Conservation (phyloP, 176 grass and related monocot species). For the Ensete ventricosum region DNA sequence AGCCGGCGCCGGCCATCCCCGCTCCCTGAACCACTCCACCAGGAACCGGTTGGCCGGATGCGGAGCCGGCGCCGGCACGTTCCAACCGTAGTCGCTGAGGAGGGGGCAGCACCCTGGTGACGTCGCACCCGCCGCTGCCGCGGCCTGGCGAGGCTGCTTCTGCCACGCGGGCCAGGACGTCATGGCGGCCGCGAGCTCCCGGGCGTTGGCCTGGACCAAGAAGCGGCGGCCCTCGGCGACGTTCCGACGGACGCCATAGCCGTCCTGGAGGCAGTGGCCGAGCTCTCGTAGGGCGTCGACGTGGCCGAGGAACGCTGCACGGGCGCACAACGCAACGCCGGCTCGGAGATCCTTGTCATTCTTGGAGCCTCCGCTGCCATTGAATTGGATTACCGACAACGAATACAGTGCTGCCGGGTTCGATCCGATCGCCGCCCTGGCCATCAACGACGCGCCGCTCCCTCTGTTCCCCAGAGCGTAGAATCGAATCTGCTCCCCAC, state of each 20-base stretch:
- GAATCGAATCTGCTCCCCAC: conserved; percentile 37
- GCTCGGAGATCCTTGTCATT: conserved; percentile 42
- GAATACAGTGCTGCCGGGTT: conserved; percentile 50
- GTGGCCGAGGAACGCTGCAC: conserved; percentile 52
- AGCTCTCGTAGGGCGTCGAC: conserved; percentile 59
- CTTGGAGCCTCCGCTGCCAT: conserved; percentile 53
- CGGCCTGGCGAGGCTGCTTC: neutral
- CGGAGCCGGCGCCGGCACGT: neutral
- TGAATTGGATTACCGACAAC: conserved; percentile 59
- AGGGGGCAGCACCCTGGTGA: conserved; percentile 1
- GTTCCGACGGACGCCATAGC: conserved; percentile 48
- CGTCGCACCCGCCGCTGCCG: neutral
- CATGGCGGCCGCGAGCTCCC: conserved; percentile 14
- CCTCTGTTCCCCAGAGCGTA: conserved; percentile 42
- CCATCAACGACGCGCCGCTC: conserved; percentile 34
- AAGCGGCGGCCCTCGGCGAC: conserved; percentile 32
- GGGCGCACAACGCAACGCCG: conserved; percentile 45
- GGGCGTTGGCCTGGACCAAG: conserved; percentile 46
- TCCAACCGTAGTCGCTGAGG: conserved; percentile 27
- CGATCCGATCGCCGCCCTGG: conserved; percentile 34
- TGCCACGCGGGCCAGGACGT: neutral
- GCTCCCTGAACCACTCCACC: conserved; percentile 44
- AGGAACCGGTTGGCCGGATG: conserved; percentile 50
- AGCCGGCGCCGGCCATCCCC: too few relatives aligned
- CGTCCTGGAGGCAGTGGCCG: conserved; percentile 69